phyloP scores from a whole-genome alignment of 108 stramenopile species.

The Parmales sp. region DNA sequence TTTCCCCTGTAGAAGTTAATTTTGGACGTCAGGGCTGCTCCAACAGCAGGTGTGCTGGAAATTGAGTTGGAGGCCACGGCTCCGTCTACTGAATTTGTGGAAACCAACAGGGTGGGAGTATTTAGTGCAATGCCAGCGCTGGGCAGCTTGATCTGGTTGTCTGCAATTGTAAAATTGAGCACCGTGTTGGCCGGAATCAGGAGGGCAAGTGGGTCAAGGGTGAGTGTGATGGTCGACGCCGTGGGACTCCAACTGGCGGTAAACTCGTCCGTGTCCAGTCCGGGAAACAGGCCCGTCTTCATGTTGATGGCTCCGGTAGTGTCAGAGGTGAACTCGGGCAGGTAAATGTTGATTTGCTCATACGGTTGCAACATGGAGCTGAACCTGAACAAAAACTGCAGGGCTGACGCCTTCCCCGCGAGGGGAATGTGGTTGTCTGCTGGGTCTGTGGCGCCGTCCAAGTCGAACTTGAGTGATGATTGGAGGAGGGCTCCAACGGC shows the following conservation, averaged over 20 bases:
- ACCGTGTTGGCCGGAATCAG: not conserved
- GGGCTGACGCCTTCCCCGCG: not conserved
- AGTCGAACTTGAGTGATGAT: not conserved
- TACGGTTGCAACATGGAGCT: not conserved
- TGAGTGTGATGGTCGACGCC: not conserved
- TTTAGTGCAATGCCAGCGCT: not conserved
- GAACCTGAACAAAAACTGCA: not conserved
- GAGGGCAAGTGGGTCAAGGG: not conserved
- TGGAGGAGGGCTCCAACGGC: not conserved
- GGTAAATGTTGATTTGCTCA: slow-evolving; percentile 4
- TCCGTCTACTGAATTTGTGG: slow-evolving; percentile 1
- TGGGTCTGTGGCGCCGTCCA: not conserved
- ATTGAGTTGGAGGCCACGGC: not conserved
- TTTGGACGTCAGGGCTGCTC: not conserved
- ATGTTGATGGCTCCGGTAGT: not conserved
- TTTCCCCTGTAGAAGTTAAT: not conserved
- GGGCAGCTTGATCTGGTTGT: not conserved
- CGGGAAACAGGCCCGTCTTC: not conserved
- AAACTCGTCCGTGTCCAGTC: not conserved
- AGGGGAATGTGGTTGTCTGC: not conserved
- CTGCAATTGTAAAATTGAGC: not conserved
- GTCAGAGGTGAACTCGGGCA: not conserved
- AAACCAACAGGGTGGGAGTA: not conserved
- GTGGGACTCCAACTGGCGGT: not conserved
- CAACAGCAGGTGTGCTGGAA: not conserved